A percentile compares a stretch with the other conserved stretches of the same genome.
phyloP scores from a whole-genome alignment of 2,329 filamentous ascomycete genomes.

The Ophiostoma pallidulum region DNA sequence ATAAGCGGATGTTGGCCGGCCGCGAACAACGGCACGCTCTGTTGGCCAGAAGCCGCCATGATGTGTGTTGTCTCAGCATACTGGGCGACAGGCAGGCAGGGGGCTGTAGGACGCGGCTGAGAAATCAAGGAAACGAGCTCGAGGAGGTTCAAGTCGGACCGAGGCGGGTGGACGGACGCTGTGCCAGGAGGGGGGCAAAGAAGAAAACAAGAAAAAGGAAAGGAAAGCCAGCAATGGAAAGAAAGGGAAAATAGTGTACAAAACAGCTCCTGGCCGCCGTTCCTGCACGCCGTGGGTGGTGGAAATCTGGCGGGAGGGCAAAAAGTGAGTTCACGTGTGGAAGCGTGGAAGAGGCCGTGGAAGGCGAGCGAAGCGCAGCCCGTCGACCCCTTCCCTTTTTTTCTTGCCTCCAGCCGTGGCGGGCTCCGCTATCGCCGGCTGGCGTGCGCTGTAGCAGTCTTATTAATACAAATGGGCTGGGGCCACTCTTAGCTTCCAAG shows the following conservation, averaged over 20 bases:
- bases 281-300: constrained; percentile 2
- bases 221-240: neutral
- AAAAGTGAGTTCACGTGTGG: constrained; percentile 5
- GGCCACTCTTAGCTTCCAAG: constrained; percentile 6
- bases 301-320: neutral
- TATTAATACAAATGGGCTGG: constrained; percentile 15
- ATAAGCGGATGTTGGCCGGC: constrained; percentile 5
- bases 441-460: constrained; percentile 2
- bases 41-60: constrained; percentile 13
- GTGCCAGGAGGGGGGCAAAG: neutral
- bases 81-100: constrained; percentile 3
- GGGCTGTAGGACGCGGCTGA: constrained; percentile 7
- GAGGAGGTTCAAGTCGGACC: no score
- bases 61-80: constrained; percentile 18
- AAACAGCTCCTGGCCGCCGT: constrained; percentile 2
- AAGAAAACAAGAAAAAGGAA: neutral
- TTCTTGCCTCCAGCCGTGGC: constrained; percentile 7
- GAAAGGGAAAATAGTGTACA: neutral
- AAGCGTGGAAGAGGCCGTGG: constrained; percentile 9
- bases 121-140: neutral
- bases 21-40: neutral
- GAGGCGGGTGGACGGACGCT: neutral
- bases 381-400: constrained; percentile 7
- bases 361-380: constrained; percentile 14
- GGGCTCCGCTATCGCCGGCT: constrained; percentile 16